Base-by-base conservation (phyloP, 2,329 filamentous ascomycete genomes). In the Trichoderma citrinoviride region DNA sequence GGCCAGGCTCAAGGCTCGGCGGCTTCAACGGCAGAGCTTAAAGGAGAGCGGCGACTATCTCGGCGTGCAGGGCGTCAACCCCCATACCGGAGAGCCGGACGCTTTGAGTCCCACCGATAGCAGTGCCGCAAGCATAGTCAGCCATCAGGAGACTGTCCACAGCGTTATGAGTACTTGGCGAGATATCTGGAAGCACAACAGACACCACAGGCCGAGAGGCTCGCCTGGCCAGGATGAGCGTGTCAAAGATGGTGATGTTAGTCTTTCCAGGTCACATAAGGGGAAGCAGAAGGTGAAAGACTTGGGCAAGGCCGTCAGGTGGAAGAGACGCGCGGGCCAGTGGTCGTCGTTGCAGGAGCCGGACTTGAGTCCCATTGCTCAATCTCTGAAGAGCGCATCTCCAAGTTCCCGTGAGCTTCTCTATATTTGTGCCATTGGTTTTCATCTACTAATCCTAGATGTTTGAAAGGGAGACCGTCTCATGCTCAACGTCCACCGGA, bases 41-140 rank as follows among this genome's bases (percentile, higher is more conserved):
- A 83, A 81, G 66, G 79, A 82, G 61, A 85, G 82, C 61, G 83
- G 84, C 5, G 85, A 88, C 71, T 87, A 81, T 70, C 78, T 87
- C 0, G 85, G 84, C 2, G 82, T 87, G 1, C 83, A 85, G 65
- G 85, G 85, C 3, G 77, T 83, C 61, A 87, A 87, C 69, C 85
- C 85, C 0, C 75, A 79, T 47, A 87, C 85, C 0, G 83, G 85
- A 5, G 76, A 81, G 67, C 79, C 81, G 55, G 81, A 86, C 65
- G 73, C 82, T 15, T 74, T 85, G 43, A 84, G 82, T 4, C 81
- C 82, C 7, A 81, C 81, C 3, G 77, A 78, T 15, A 83, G 80
- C 66, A 65, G 52, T 7, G 81, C 80, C 0, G 76, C 77, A 29
- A 79, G 78, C 64, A 74, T 72, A 5, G 53, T 71, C 52, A 71